Evolutionary conservation across 2,329 filamentous ascomycete genomes (phyloP).

Genomic region (Phoma herbarum): DNA sequence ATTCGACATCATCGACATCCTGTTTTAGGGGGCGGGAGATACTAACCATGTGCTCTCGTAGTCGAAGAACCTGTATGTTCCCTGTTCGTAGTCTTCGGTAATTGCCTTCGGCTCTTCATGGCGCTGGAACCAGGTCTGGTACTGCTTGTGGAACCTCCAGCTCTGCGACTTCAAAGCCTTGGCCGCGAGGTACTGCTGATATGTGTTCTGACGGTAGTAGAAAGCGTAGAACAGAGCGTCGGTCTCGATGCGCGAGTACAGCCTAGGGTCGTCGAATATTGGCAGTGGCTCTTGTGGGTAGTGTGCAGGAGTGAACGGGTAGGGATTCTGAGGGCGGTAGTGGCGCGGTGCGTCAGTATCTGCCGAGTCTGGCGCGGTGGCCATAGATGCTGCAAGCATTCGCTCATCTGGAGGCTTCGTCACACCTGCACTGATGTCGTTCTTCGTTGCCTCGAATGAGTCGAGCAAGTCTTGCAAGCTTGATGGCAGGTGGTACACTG

Average conservation of each 20-base stretch:
- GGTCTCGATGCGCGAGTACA: slow-evolving; percentile 90
- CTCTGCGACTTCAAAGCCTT: slow-evolving; percentile 98
- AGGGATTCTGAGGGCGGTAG: slow-evolving; percentile 84
- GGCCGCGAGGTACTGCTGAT: slow-evolving; percentile 93
- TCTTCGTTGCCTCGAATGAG: slow-evolving; percentile 85
- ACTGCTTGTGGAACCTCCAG: slow-evolving; percentile 99
- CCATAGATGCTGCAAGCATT: slow-evolving; percentile 78
- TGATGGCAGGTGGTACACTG: slow-evolving; percentile 89
- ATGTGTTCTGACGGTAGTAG: slow-evolving; percentile 96
- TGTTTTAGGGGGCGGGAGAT: background rate
- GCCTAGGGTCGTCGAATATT: slow-evolving; percentile 87
- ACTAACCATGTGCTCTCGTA: slow-evolving; percentile 96
- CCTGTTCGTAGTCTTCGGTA: slow-evolving; percentile 98
- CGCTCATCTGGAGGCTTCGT: slow-evolving; percentile 72
- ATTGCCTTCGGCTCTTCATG: slow-evolving; percentile 99
- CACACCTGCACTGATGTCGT: slow-evolving; percentile 67
- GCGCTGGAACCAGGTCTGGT: slow-evolving; percentile 97
- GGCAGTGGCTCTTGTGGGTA: slow-evolving; percentile 93
- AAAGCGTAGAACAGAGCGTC: slow-evolving; percentile 99
- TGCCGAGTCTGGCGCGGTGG: slow-evolving; percentile 74
- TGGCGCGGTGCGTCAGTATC: slow-evolving; percentile 85
- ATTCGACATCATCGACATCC: background rate
- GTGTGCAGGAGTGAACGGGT: slow-evolving; percentile 76
- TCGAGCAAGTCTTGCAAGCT: slow-evolving; percentile 90
- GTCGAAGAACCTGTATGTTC: slow-evolving; percentile 98